Conservation (phyloP, 2,329 filamentous ascomycete species). For the Exophiala phaeomuriformis region DNA sequence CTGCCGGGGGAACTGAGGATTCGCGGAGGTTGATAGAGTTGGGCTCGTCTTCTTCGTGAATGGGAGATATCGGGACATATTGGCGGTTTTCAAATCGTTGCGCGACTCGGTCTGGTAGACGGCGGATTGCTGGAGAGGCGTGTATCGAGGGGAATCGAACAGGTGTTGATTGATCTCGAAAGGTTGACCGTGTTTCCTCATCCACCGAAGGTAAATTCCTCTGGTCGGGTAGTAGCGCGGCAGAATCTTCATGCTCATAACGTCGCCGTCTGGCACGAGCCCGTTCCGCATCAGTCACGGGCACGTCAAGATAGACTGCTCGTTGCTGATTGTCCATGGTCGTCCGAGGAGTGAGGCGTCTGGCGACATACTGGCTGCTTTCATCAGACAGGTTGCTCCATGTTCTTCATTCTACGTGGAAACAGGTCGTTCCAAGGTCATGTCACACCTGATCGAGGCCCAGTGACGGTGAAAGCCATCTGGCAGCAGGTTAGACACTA, state of each 20-base stretch:
- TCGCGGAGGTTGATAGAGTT: slow-evolving; percentile 14
- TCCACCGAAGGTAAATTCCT: slow-evolving; percentile 5
- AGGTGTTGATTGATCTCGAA: slow-evolving; percentile 4
- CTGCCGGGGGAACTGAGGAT: slow-evolving; percentile 2
- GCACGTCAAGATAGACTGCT: slow-evolving; percentile 16
- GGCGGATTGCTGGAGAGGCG: background rate
- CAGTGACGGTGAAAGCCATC: no score
- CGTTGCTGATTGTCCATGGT: slow-evolving; percentile 21
- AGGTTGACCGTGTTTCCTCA: background rate
- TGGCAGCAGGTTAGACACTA: background rate
- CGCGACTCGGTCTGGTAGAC: slow-evolving; percentile 3
- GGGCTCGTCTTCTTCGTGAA: slow-evolving; percentile 22
- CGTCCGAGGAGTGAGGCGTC: background rate
- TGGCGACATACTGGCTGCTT: slow-evolving; percentile 13
- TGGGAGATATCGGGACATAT: slow-evolving; percentile 18
- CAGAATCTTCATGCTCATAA: slow-evolving; percentile 11
- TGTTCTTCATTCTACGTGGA: background rate
- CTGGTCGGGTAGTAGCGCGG: slow-evolving; percentile 14
- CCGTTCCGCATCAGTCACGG: slow-evolving; percentile 22
- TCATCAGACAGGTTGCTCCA: slow-evolving; percentile 6
- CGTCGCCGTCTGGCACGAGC: slow-evolving; percentile 10
- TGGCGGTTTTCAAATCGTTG: slow-evolving; percentile 10
- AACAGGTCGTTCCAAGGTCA: no score
- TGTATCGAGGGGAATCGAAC: slow-evolving; percentile 21
- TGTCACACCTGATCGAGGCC: no score